Evolutionary conservation across 1,139 yeast genomes (phyloP).

Genomic region (Debaryomycetaceae sp.): DNA sequence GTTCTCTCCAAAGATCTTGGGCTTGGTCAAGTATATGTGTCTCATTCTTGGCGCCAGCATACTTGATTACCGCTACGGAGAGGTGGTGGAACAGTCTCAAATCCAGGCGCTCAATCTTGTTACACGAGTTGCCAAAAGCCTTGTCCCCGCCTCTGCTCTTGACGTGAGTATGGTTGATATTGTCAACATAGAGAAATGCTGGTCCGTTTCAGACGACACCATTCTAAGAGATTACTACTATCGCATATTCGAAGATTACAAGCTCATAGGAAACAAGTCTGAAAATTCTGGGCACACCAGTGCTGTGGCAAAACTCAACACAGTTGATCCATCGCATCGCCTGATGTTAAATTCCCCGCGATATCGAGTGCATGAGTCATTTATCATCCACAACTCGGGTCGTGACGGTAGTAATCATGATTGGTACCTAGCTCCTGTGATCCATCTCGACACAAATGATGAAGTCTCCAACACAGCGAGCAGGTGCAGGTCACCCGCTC

Average conservation of each 20-base stretch:
- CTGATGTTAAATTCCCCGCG: slow-evolving; percentile 23
- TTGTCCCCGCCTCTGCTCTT: slow-evolving; percentile 4
- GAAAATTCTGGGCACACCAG: slow-evolving; percentile 1
- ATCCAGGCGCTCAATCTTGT: slow-evolving; percentile 21
- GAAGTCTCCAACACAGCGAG: too few species aligned
- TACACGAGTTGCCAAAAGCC: slow-evolving; percentile 16
- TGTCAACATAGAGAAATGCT: slow-evolving; percentile 25
- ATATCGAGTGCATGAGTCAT: slow-evolving; percentile 16
- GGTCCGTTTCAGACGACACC: slow-evolving; percentile 32
- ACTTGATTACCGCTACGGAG: slow-evolving; percentile 26
- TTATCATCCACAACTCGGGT: neutral
- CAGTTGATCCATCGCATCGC: slow-evolving; percentile 17
- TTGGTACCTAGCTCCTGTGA: neutral
- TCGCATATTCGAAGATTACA: slow-evolving; percentile 1
- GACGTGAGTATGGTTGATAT: slow-evolving; percentile 6
- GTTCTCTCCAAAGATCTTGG: slow-evolving; percentile 9
- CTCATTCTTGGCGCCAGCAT: slow-evolving; percentile 10
- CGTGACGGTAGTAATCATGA: neutral
- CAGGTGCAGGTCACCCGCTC: neutral
- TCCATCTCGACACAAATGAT: neutral
- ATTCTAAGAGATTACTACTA: slow-evolving; percentile 17
- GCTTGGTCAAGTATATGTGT: slow-evolving; percentile 11
- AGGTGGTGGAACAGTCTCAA: slow-evolving; percentile 26
- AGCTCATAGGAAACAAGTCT: slow-evolving; percentile 2
- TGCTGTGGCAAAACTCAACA: slow-evolving; percentile 7